These are phyloP conservation scores for Leucocoprinus leucothites DNA, from an alignment of 768 basidiomycete species.

Conservation along the genomic window DNA sequence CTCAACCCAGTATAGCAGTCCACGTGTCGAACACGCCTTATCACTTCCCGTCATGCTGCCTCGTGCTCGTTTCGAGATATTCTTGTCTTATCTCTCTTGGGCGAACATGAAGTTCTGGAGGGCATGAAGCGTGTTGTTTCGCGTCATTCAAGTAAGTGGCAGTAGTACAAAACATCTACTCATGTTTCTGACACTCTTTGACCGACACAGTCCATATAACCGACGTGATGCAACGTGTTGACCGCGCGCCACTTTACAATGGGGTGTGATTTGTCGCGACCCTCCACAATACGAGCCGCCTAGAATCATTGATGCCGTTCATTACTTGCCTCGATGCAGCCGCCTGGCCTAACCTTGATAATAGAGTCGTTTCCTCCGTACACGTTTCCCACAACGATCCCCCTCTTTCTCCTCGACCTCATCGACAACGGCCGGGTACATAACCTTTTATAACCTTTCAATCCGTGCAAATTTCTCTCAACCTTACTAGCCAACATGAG, in stretches of 20 bases:
- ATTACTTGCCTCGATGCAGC: conserved; percentile 40
- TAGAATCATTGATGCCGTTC: conserved; percentile 4
- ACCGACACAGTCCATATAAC: background rate
- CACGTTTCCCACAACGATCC: conserved; percentile 15
- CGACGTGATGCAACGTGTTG: conserved; percentile 17
- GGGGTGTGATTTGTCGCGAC: conserved; percentile 18
- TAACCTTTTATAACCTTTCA: background rate
- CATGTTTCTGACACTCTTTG: background rate
- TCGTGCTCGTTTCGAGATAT: conserved; percentile 7
- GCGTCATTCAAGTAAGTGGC: conserved; percentile 2
- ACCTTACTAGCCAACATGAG: conserved; percentile 12
- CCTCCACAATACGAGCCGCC: conserved; percentile 2
- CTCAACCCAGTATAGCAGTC: background rate
- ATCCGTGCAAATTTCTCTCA: background rate
- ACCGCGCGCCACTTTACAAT: conserved; percentile 5
- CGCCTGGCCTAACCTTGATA: conserved; percentile 41
- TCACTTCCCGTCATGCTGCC: background rate
- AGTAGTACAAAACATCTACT: background rate
- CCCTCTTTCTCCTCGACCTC: conserved; percentile 15
- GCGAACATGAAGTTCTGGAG: background rate
- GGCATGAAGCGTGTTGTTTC: conserved; percentile 1
- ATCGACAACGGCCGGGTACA: conserved; percentile 11
- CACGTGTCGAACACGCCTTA: conserved; percentile 9
- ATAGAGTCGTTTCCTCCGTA: conserved; percentile 21
- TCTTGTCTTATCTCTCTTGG: background rate